A percentile compares a stretch with the other conserved stretches of the same genome.
Conservation (phyloP, 441 rosid species). For the Bocquillonia castaneifolia region DNA sequence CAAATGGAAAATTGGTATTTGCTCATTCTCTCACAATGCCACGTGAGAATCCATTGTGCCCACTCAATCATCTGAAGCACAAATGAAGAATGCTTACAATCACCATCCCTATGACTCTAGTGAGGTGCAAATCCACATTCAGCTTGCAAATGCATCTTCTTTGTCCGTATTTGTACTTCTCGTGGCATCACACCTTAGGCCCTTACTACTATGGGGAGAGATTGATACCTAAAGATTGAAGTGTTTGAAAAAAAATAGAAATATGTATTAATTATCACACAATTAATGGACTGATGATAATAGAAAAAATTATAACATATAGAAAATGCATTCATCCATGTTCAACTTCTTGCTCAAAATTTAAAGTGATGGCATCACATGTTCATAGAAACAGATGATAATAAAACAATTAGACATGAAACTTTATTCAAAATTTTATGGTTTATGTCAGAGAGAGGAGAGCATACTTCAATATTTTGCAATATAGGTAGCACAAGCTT, state of each 20-base stretch:
- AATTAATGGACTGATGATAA: neutral
- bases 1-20: slow-evolving; percentile 51
- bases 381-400: neutral
- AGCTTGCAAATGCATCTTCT: slow-evolving; percentile 90
- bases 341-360: slow-evolving; percentile 57
- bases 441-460: slow-evolving; percentile 5
- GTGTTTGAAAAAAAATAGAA: slow-evolving; percentile 22
- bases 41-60: slow-evolving; percentile 89
- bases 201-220: slow-evolving; percentile 81
- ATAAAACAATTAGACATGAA: neutral
- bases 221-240: slow-evolving; percentile 55
- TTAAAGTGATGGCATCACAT: slow-evolving; percentile 8
- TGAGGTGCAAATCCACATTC: slow-evolving; percentile 97
- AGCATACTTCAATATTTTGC: slow-evolving; percentile 86
- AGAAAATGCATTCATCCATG: slow-evolving; percentile 59
- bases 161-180: slow-evolving; percentile 93
- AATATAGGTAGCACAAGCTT: slow-evolving; percentile 78
- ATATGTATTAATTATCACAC: neutral
- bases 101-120: slow-evolving; percentile 95
- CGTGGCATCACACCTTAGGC: slow-evolving; percentile 67
- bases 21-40: slow-evolving; percentile 91
- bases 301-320: no score
- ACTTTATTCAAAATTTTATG: neutral
- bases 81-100: slow-evolving; percentile 65
- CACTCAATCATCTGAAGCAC: slow-evolving; percentile 98